These are phyloP conservation scores for Yamadazyma dushanensis DNA, from an alignment of 1,139 yeast species.

Conservation along the genomic window DNA sequence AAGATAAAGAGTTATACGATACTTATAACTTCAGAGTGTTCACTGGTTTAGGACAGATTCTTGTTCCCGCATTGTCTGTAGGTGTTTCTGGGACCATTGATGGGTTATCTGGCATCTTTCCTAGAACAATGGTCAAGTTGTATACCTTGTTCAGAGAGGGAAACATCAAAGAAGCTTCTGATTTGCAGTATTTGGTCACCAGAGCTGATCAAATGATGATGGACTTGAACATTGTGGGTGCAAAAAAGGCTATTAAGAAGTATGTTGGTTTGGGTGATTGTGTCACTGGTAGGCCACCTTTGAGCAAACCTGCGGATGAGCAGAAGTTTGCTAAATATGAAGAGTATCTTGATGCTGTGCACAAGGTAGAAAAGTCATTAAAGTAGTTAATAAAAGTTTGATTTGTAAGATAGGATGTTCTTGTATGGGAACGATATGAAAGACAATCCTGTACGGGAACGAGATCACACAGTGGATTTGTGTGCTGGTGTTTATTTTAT, in stretches of 20 bases:
- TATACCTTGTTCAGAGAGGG: slow-evolving; percentile 28
- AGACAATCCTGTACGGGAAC: too few species aligned
- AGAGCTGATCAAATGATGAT: slow-evolving; percentile 42
- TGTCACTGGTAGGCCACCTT: slow-evolving; percentile 26
- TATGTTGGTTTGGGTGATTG: slow-evolving; percentile 21
- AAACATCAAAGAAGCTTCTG: slow-evolving; percentile 37
- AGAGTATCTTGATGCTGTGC: slow-evolving; percentile 14
- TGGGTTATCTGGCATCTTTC: slow-evolving; percentile 43
- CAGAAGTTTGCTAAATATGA: slow-evolving; percentile 14
- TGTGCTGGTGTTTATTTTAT: too few species aligned
- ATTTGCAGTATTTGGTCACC: slow-evolving; percentile 39
- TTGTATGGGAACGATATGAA: too few species aligned
- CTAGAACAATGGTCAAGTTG: slow-evolving; percentile 37
- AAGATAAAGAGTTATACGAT: slow-evolving; percentile 28
- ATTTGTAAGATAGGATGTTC: too few species aligned
- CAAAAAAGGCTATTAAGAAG: slow-evolving; percentile 30
- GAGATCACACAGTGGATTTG: too few species aligned
- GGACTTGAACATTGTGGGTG: slow-evolving; percentile 45
- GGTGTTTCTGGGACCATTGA: slow-evolving; percentile 48
- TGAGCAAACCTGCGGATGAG: slow-evolving; percentile 12
- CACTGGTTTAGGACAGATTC: slow-evolving; percentile 50
- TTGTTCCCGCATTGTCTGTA: slow-evolving; percentile 44
- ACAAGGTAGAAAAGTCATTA: slow-evolving; percentile 14
- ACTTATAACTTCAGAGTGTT: slow-evolving; percentile 38
- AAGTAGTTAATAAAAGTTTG: too few species aligned